A percentile compares a stretch with the other conserved stretches of the same genome.
Conservation (phyloP, 768 basidiomycete genomes). For the Mycena polygramma region DNA sequence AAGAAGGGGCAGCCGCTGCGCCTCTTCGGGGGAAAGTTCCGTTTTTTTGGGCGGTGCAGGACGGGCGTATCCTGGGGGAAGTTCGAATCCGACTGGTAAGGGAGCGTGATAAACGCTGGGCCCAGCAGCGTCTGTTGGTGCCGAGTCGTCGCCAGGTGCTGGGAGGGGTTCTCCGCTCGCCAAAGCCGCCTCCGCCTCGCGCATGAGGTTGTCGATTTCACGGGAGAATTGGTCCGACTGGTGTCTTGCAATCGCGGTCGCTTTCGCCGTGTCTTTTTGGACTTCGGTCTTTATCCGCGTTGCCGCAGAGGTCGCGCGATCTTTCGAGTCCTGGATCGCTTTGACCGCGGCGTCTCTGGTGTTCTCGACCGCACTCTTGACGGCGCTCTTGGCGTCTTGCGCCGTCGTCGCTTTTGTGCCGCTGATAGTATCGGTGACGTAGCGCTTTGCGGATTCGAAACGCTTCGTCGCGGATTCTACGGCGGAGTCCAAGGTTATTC, state of each 20-base stretch:
- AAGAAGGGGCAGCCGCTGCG: constrained; percentile 75
- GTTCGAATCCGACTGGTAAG: constrained; percentile 94
- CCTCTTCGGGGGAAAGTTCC: constrained; percentile 37
- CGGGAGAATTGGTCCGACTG: constrained; percentile 66
- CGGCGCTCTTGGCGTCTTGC: constrained; percentile 46
- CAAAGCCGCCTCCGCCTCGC: constrained; percentile 81
- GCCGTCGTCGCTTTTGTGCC: constrained; percentile 48
- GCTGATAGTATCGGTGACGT: constrained; percentile 65
- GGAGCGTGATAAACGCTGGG: constrained; percentile 73
- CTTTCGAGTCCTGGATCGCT: constrained; percentile 58
- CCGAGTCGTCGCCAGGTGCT: constrained; percentile 37
- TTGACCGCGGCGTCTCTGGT: constrained; percentile 50
- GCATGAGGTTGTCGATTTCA: constrained; percentile 76
- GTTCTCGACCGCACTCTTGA: constrained; percentile 52
- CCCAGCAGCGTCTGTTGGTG: constrained; percentile 34
- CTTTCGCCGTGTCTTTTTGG: constrained; percentile 46
- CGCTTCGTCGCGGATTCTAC: constrained; percentile 66
- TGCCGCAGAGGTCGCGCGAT: constrained; percentile 57
- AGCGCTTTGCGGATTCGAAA: constrained; percentile 62
- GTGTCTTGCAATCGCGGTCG: constrained; percentile 56
- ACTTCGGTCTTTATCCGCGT: constrained; percentile 64
- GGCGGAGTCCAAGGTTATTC: constrained; percentile 72
- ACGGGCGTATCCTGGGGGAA: constrained; percentile 87
- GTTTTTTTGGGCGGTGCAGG: constrained; percentile 66
- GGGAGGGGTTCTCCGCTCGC: constrained; percentile 54